Base-by-base conservation (phyloP, 352 stramenopile species). In the Phytophthora cryptogea region DNA sequence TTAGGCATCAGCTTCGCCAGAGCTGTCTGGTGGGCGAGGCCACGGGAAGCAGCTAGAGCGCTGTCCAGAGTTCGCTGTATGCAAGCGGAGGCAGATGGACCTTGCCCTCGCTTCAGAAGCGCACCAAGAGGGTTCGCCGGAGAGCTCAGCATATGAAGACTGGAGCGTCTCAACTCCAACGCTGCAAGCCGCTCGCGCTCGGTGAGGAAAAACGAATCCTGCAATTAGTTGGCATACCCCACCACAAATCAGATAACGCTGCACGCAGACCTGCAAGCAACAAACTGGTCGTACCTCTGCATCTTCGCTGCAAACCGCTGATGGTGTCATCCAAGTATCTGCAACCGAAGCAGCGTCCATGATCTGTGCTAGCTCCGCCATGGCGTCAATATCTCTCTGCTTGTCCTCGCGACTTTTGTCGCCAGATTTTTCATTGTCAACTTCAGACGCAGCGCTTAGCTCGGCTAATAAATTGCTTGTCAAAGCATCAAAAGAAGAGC, bases 401-500 rank as follows among this genome's bases (percentile, higher is more conserved):
- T 83, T 84, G 36, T 88, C 59, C 26, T 72, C 55, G 8, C 17
- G 43, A n/a, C 23, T 74, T 49, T 80, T 81, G 43, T 79, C 71
- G n/a, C 75, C 73, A 3, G 17, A 5, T 11, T 63, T 60, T 23
- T 55, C 41, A 11, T 14, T 50, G 4, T 72, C 53, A 1, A 36
- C 37, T 37, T 65, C 55, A 36, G 30, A 36, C n/a, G 47, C 51
- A 44, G 42, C 60, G 23, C 43, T 56, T 33, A 91, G 47, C 40
- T 80, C 76, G 8, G 20, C 17, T 13, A 91, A 45, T 39, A 89
- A 70, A 48, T 88, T 91, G 59, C 76, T 89, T 11, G 65, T 63
- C n/a, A 88, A 17, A 40, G 84, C 58, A 54, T 91, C 82, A 36
- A 89, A 88, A 8, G 68, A 79, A 16, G 78, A 70, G 32, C 33